Base-by-base conservation (phyloP, 768 basidiomycete genomes). In the Amanita exitialis region DNA sequence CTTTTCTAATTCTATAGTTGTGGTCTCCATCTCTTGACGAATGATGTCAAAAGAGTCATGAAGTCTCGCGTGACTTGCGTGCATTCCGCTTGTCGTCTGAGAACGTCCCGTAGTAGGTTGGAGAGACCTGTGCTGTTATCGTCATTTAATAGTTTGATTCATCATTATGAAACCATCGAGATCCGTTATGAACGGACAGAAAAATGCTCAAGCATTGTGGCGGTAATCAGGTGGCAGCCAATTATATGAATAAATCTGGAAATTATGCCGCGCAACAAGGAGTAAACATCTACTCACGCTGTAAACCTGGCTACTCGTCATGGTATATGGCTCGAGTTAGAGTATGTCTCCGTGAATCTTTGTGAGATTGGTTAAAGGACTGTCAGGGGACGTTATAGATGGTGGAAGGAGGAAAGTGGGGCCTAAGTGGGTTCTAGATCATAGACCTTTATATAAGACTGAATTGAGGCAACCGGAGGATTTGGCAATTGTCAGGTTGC, bases 21-120 rank as follows among this genome's bases (percentile, higher is more conserved):
- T 66, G 50, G 69, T 67, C 32, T 94, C 89, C 57, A 87, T 91
- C 69, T 94, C 91, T 42, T 78, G 78, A 57, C 82, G 79, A 63
- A 94, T 80, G 54, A 74, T 66, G 32, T 92, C 90, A 54, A 95
- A 76, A 35, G 82, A 76, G 52, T 91, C 89, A 51, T 73, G 72
- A 55, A 87, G 64, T 51, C 84, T 69, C 8, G 60, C 47, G 21
- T 58, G 61, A 10, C 57, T 55, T 47, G 18, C n/a, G 16, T 60
- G 28, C 62, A 69, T 55, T 63, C 67, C 55, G 57, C 63, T 44
- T 67, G 69, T 53, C 66, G 67, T 59, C 65, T 28, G 49, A 7
- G 71, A 55, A 65, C 60, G 20, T 66, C 66, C 12, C 66, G 68
- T 8, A 1, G 67, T 64, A 2, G 75, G 73, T 57, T 75, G 75